Base-by-base conservation (phyloP, 495 filamentous ascomycete genomes). In the Penicillium cataractarum region DNA sequence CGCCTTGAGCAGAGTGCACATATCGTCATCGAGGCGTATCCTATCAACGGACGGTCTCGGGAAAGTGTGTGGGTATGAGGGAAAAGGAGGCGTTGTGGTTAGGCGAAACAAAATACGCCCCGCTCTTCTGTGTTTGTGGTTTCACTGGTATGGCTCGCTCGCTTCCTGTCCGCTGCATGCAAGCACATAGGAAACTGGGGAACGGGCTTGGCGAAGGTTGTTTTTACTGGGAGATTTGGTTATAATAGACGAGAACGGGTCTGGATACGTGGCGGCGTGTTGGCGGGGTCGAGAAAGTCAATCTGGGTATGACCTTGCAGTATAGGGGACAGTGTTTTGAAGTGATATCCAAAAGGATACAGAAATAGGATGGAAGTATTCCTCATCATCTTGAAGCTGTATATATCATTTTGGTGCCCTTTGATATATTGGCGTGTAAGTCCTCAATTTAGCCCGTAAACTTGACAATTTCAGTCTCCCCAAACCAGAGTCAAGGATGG, bases 101-200 rank as follows among this genome's bases (percentile, higher is more conserved):
- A 24, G 35, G 56, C 27, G 61, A 53, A 21, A 42, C 37, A 55
- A 57, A 27, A 49, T 27, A 26, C 21, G 62, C 66, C 66, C 63
- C 66, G 65, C 65, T 56, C 39, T 27, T 42, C 8, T 55, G 55
- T 27, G 19, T 31, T 59, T 58, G 24, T 51, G 29, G n/a, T n/a
- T n/a, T n/a, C n/a, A n/a, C n/a, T n/a, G n/a, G 40, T 44, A 13
- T 57, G 12, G 17, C 31, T 33, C 5, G 40, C 32, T 24, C 29
- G 31, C 33, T 55, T 42, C n/a, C 48, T 58, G 44, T 12, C 19
- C 37, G 50, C 10, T 24, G 51, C 27, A 32, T 31, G 24, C 46
- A 50, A 29, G 44, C 15, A 13, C n/a, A n/a, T n/a, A n/a, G 26
- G 46, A 56, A 37, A 29, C 24, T 24, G 31, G 32, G 37, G 58